Base-by-base conservation (phyloP, 345 rosid species). In the Boechera retrofracta region DNA sequence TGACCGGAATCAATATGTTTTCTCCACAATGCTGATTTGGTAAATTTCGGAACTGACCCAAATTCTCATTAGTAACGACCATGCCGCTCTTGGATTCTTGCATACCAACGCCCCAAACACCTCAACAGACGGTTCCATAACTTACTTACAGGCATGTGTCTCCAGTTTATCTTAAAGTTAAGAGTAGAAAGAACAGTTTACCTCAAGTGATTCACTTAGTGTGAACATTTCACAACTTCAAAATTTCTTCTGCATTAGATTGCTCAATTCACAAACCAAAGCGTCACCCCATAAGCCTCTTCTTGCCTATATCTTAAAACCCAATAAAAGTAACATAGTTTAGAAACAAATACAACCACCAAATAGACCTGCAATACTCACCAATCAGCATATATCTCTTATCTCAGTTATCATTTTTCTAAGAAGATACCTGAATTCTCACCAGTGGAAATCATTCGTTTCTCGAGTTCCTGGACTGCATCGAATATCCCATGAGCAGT, bases 401-500 rank as follows among this genome's bases (percentile, higher is more conserved):
- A 31, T 60, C 42, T 11, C 5, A 44, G 2, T 15, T 9, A 15
- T 28, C 16, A 3, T 26, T n/a, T 16, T 10, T 4, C 4, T 42
- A 42, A 29, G 44, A 41, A 10, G 38, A 75, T 76, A 86, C 84
- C 82, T 78, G 80, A 77, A 71, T 39, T 78, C 39, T 81, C 78
- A 75, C 80, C 67, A 53, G 53, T 59, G 36, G 76, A 51, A 56
- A 79, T 67, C 79, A 88, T 82, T 77, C 73, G 84, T 13, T 71
- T 83, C 79, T 87, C 87, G 74, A 93, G 80, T 67, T 77, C 80
- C 74, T 80, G 71, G 63, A 87, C 96, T 64, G 80, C 85, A 71
- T 89, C 91, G 33, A 52, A 64, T 87, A 93, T 84, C 71, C 94
- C 94, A 45, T 85, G 87, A 15, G 87, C 81, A 18, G 75, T 82